Conservation (phyloP, 495 filamentous ascomycete genomes). For the Neurospora tetraspora region DNA sequence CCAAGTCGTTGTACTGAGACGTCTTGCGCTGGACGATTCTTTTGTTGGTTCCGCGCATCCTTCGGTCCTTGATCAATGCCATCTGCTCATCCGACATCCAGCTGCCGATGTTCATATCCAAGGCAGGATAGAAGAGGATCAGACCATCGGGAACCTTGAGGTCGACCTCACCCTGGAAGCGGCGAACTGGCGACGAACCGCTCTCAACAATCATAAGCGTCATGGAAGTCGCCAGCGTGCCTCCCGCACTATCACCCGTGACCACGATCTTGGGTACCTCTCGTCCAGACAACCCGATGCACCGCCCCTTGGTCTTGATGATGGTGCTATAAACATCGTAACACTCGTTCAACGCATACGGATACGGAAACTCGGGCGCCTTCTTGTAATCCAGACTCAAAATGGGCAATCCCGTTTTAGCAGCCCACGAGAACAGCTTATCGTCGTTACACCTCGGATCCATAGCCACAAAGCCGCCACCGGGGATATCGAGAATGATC, state of each 20-base stretch:
- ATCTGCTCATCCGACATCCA: slow-evolving; percentile 99
- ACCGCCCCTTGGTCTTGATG: slow-evolving; percentile 63
- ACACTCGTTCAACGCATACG: slow-evolving; percentile 90
- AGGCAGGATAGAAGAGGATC: slow-evolving; percentile 75
- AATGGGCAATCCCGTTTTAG: slow-evolving; percentile 70
- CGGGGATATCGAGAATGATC: slow-evolving; percentile 84
- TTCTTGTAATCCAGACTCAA: slow-evolving; percentile 90
- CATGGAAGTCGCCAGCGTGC: slow-evolving; percentile 75
- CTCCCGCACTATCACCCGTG: slow-evolving; percentile 87
- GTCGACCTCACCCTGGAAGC: slow-evolving; percentile 45
- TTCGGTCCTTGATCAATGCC: slow-evolving; percentile 79
- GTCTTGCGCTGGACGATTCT: slow-evolving; percentile 69
- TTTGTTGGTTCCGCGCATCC: slow-evolving; percentile 64
- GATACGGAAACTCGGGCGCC: slow-evolving; percentile 90
- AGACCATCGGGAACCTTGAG: slow-evolving; percentile 74
- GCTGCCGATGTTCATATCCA: slow-evolving; percentile 96
- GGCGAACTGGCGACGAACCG: slow-evolving; percentile 41
- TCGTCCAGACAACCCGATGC: slow-evolving; percentile 71
- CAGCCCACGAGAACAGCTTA: slow-evolving; percentile 83
- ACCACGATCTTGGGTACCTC: slow-evolving; percentile 64
- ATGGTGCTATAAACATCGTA: slow-evolving; percentile 88
- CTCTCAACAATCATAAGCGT: slow-evolving; percentile 82
- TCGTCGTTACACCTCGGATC: slow-evolving; percentile 83
- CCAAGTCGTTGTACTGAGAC: slow-evolving; percentile 45
- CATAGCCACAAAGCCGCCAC: slow-evolving; percentile 95